Conservation (phyloP, 148 eudicot species). For the Rhododendron williamsianum region DNA sequence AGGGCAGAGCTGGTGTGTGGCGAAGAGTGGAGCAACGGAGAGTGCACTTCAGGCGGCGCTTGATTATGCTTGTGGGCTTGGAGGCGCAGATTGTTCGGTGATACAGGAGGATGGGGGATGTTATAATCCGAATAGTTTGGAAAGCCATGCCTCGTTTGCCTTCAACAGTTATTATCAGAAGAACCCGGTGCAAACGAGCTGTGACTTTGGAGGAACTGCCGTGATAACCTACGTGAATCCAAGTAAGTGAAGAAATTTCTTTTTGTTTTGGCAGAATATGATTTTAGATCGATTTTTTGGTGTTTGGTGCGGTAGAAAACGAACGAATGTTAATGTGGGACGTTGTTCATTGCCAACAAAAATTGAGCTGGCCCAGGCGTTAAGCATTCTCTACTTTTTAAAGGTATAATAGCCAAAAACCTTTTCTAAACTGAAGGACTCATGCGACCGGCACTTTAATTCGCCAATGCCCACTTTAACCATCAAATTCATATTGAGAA, state of each 20-base stretch:
- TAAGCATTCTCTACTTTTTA: not conserved
- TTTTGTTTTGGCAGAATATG: not conserved
- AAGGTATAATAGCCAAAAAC: not conserved
- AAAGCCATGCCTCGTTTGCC: conserved; percentile 84
- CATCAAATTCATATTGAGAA: not conserved
- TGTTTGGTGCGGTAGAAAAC: not conserved
- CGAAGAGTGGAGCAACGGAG: conserved; percentile 51
- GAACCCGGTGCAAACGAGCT: conserved; percentile 67
- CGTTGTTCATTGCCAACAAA: not conserved
- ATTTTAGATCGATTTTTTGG: not conserved
- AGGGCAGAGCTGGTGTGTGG: conserved; percentile 89
- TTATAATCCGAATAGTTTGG: conserved; percentile 61
- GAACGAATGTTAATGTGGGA: not conserved
- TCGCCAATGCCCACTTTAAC: not conserved
- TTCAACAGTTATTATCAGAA: conserved; percentile 81
- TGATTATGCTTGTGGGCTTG: conserved; percentile 91
- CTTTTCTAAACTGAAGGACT: not conserved
- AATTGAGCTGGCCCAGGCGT: not conserved
- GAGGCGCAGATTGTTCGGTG: conserved; percentile 71
- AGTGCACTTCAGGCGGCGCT: conserved; percentile 52
- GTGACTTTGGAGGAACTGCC: conserved; percentile 87
- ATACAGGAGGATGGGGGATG: conserved; percentile 72
- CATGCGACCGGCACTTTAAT: not conserved
- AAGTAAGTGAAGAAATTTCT: conserved; percentile 47
- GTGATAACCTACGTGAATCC: conserved; percentile 58